Evolutionary conservation across 2,329 filamentous ascomycete genomes (phyloP).

Genomic region (Bipolaris oryzae): DNA sequence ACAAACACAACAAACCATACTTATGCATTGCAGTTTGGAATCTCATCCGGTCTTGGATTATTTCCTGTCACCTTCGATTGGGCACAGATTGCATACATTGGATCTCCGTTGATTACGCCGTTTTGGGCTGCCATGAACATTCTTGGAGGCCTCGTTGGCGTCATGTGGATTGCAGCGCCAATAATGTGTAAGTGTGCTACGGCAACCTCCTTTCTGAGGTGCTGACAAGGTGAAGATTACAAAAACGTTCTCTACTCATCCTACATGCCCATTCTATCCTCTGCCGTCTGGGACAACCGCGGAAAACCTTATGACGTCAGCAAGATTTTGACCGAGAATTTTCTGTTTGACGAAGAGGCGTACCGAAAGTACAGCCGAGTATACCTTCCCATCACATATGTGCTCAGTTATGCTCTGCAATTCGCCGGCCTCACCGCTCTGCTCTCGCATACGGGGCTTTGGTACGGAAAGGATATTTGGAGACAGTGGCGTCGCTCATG

Average conservation of each 20-base stretch:
- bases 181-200: slow-evolving; percentile 62
- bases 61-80: slow-evolving; percentile 90
- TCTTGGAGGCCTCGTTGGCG: slow-evolving; percentile 75
- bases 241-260: slow-evolving; percentile 78
- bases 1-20: background rate
- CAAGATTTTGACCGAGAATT: slow-evolving; percentile 77
- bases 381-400: slow-evolving; percentile 85
- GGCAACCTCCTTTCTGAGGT: background rate
- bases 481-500: slow-evolving; percentile 74
- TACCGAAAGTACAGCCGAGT: slow-evolving; percentile 84
- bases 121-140: slow-evolving; percentile 90
- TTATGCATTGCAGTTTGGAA: slow-evolving; percentile 65
- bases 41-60: slow-evolving; percentile 80
- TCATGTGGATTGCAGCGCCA: slow-evolving; percentile 85
- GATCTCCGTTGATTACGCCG: slow-evolving; percentile 80
- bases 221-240: slow-evolving; percentile 62
- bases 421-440: slow-evolving; percentile 82
- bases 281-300: slow-evolving; percentile 83
- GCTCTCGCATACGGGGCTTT: slow-evolving; percentile 79
- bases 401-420: slow-evolving; percentile 83
- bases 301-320: slow-evolving; percentile 81
- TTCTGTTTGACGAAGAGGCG: slow-evolving; percentile 75
- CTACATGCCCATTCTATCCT: slow-evolving; percentile 85
- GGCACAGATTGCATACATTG: slow-evolving; percentile 87
- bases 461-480: slow-evolving; percentile 85